phyloP scores from a whole-genome alignment of 2,329 filamentous ascomycete genomes.

The Waltergamsia citrina region DNA sequence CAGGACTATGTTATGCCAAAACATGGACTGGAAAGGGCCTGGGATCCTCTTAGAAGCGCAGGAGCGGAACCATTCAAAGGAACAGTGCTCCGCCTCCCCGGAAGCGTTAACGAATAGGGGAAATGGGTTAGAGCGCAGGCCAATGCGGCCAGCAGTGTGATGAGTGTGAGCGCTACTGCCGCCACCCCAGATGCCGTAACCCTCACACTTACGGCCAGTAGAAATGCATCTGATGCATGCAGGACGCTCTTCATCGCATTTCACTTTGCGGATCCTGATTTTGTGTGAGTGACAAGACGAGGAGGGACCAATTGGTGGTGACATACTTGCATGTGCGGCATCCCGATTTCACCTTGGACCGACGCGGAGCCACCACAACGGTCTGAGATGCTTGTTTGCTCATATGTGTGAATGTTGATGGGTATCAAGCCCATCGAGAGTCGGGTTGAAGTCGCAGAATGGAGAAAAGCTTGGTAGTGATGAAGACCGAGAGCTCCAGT shows the following conservation, averaged over 20 bases:
- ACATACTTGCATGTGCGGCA: slow-evolving; percentile 1
- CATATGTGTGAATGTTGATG: too few species aligned
- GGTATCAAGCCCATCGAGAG: too few species aligned
- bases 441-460: too few species aligned
- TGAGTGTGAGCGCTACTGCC: slow-evolving; percentile 1
- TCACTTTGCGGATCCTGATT: slow-evolving; percentile 13
- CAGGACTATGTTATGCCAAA: slow-evolving; percentile 27
- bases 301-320: background rate
- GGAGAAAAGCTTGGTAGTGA: too few species aligned
- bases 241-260: slow-evolving; percentile 20
- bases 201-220: slow-evolving; percentile 14
- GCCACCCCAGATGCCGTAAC: slow-evolving; percentile 18
- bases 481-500: too few species aligned
- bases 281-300: background rate
- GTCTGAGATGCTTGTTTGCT: too few species aligned
- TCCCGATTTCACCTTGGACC: background rate
- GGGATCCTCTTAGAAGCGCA: slow-evolving; percentile 17
- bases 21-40: slow-evolving; percentile 20
- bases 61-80: slow-evolving; percentile 5
- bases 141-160: background rate
- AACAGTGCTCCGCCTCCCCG: background rate
- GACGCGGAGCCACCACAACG: too few species aligned
- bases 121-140: background rate
- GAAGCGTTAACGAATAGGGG: background rate
- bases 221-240: slow-evolving; percentile 15